phyloP scores from a whole-genome alignment of 805 yeast species.

The Metschnikowia santaceciliae region DNA sequence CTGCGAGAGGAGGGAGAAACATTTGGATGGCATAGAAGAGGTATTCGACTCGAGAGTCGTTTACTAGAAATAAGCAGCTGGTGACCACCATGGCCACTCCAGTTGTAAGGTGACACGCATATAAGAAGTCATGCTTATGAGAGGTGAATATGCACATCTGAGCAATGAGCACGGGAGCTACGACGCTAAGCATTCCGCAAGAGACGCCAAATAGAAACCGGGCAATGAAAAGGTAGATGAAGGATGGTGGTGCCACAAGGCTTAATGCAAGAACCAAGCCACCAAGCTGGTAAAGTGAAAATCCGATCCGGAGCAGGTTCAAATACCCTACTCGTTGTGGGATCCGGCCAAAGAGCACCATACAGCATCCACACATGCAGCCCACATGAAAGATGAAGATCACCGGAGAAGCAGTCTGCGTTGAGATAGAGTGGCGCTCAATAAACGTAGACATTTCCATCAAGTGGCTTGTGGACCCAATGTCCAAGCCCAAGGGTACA shows the following conservation, averaged over 20 bases:
- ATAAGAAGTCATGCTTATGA: constrained; percentile 1
- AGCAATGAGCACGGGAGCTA: constrained; percentile 11
- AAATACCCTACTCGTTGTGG: constrained; percentile 8
- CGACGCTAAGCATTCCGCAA: constrained; percentile 10
- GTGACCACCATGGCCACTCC: neutral
- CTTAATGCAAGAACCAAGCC: neutral
- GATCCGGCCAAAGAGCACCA: neutral
- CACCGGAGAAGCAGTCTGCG: constrained; percentile 3
- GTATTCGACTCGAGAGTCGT: neutral
- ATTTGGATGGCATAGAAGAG: neutral
- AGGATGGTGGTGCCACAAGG: constrained; percentile 1
- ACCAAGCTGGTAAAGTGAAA: constrained; percentile 3
- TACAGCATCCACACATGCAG: constrained; percentile 7
- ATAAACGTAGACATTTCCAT: constrained; percentile 10
- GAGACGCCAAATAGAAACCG: constrained; percentile 6
- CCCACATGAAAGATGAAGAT: constrained; percentile 9
- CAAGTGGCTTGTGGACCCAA: constrained; percentile 13
- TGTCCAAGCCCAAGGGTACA: constrained; percentile 13
- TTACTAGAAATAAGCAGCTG: neutral
- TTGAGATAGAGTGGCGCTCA: constrained; percentile 6
- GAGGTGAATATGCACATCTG: constrained; percentile 9
- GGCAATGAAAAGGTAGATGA: constrained; percentile 2
- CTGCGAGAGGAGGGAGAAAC: neutral
- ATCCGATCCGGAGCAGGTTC: constrained; percentile 3
- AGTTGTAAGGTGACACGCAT: constrained; percentile 3